Conservation (phyloP, 768 basidiomycete species). For the Lactarius evosmus region DNA sequence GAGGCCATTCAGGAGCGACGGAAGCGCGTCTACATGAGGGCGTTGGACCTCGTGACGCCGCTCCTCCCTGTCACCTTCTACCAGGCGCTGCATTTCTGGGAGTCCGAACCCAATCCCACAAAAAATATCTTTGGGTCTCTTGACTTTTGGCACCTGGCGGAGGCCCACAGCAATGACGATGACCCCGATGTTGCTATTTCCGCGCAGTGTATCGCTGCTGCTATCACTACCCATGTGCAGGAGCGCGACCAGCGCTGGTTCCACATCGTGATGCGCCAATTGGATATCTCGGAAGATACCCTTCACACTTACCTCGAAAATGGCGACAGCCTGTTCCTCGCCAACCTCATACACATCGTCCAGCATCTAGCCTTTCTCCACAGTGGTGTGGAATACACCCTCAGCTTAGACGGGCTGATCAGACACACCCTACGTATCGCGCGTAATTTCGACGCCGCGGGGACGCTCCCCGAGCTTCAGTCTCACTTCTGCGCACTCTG, state of each 20-base stretch:
- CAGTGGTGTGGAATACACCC: background rate
- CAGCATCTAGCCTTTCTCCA: constrained; percentile 8
- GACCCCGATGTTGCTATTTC: constrained; percentile 22
- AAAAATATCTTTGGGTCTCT: constrained; percentile 11
- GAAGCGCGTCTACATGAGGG: constrained; percentile 14
- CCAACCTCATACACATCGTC: constrained; percentile 23
- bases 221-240: constrained; percentile 5
- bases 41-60: constrained; percentile 12
- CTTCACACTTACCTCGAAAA: constrained; percentile 11
- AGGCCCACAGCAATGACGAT: constrained; percentile 17
- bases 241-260: constrained; percentile 21
- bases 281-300: constrained; percentile 8
- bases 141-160: constrained; percentile 21
- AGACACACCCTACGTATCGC: constrained; percentile 18
- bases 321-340: constrained; percentile 21
- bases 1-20: constrained; percentile 17
- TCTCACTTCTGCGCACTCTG: constrained; percentile 15
- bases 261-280: constrained; percentile 9
- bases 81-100: constrained; percentile 16
- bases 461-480: constrained; percentile 20
- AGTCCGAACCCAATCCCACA: constrained; percentile 10
- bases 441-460: constrained; percentile 10
- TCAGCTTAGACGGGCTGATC: constrained; percentile 15
- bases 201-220: constrained; percentile 17
- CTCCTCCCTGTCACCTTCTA: constrained; percentile 22